Conservation (phyloP, 371 early-diverging fungal species). For the Entomophthora muscae region DNA sequence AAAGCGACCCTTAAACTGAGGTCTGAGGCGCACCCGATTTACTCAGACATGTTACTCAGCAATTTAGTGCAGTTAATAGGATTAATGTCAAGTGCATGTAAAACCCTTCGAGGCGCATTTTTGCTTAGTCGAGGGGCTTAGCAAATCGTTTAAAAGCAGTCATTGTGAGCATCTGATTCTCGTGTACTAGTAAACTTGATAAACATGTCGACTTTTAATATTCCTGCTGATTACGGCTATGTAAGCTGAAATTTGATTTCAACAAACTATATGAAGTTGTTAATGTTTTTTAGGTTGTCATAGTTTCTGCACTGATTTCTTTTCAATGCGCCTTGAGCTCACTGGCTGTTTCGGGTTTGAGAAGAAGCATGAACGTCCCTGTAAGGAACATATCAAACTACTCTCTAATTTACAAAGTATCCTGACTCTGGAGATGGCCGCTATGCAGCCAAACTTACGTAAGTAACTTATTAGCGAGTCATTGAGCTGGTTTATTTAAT, state of each 20-base stretch:
- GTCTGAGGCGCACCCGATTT: no score
- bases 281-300: background rate
- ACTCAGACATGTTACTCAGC: no score
- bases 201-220: background rate
- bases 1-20: no score
- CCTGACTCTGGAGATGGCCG: slow-evolving; percentile 6
- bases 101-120: no score
- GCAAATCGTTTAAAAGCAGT: no score
- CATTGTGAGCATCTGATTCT: no score
- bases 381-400: background rate
- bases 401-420: background rate
- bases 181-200: no score
- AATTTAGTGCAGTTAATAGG: no score
- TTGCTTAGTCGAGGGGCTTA: no score
- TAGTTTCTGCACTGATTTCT: background rate
- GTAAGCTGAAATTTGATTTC: background rate
- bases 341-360: background rate
- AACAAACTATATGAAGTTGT: background rate
- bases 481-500: background rate
- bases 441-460: background rate
- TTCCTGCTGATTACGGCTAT: background rate
- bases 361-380: background rate
- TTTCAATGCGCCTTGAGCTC: background rate
- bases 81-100: no score
- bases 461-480: background rate